Percentiles rank a stretch among this genome's conserved stretches.
phyloP scores from a whole-genome alignment of 176 grass and related monocot genomes.

The Tuctoria greenei region DNA sequence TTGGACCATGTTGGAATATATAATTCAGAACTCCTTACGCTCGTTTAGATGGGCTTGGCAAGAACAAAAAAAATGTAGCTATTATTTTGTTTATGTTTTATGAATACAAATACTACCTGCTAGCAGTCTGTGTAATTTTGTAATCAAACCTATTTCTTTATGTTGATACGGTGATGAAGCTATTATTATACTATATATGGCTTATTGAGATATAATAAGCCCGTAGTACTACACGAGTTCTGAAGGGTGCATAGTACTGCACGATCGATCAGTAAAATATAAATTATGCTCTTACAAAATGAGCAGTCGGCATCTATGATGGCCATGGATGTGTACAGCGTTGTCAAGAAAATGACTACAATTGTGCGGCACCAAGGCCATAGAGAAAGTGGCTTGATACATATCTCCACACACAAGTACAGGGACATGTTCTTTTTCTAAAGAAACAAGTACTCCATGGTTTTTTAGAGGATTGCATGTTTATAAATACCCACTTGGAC shows the following conservation, averaged over 20 bases:
- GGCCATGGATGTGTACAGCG: background rate
- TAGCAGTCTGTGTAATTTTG: no score
- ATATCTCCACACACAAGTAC: constrained; percentile 24
- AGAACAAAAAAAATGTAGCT: no score
- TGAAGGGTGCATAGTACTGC: no score
- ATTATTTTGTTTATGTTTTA: constrained; percentile 9
- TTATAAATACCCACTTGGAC: background rate
- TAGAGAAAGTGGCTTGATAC: constrained; percentile 13
- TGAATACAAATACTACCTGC: background rate
- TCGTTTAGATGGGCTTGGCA: no score
- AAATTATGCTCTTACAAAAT: constrained; percentile 7
- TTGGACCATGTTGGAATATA: no score
- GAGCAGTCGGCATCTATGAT: constrained; percentile 18
- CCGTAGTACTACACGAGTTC: background rate
- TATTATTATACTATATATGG: background rate
- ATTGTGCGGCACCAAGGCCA: constrained; percentile 24
- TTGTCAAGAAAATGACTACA: constrained; percentile 28
- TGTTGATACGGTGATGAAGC: background rate
- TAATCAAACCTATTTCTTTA: constrained; percentile 3
- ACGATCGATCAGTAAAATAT: background rate
- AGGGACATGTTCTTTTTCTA: background rate
- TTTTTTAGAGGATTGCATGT: background rate
- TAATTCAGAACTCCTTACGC: background rate
- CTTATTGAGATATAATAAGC: background rate
- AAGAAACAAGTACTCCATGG: background rate